Conservation (phyloP, 345 rosid genomes). For the Geranium brycei region DNA sequence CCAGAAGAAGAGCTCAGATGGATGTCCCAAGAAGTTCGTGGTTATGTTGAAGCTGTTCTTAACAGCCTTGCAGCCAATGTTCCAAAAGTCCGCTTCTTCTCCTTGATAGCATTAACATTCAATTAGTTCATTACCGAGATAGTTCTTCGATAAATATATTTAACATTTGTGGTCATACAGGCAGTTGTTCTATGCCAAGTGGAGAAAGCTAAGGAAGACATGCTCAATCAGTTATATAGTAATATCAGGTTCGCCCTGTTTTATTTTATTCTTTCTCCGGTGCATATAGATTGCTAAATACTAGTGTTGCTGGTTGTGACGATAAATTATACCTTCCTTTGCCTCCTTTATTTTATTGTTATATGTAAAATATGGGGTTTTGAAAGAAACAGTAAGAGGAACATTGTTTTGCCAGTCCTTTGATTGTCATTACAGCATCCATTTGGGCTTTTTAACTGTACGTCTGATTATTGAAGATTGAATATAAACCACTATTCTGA, state of each 20-base stretch:
- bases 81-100: constrained; percentile 46
- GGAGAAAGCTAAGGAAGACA: constrained; percentile 91
- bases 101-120: not conserved
- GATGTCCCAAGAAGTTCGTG: constrained; percentile 98
- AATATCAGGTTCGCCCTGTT: constrained; percentile 51
- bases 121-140: not conserved
- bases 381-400: not conserved
- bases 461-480: not conserved
- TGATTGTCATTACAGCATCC: not conserved
- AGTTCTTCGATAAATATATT: not conserved
- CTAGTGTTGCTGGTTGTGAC: not conserved
- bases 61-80: constrained; percentile 89
- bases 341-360: not conserved
- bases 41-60: constrained; percentile 90
- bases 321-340: too few relatives aligned
- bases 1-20: constrained; percentile 95
- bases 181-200: constrained; percentile 98
- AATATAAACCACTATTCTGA: too few relatives aligned
- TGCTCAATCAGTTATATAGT: constrained; percentile 88
- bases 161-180: constrained; percentile 28
- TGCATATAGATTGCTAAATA: not conserved
- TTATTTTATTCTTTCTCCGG: not conserved
- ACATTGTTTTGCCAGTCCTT: not conserved
- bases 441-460: not conserved
- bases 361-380: not conserved